Base-by-base conservation (phyloP, 306 rosid genomes). In the Datisca glomerata region DNA sequence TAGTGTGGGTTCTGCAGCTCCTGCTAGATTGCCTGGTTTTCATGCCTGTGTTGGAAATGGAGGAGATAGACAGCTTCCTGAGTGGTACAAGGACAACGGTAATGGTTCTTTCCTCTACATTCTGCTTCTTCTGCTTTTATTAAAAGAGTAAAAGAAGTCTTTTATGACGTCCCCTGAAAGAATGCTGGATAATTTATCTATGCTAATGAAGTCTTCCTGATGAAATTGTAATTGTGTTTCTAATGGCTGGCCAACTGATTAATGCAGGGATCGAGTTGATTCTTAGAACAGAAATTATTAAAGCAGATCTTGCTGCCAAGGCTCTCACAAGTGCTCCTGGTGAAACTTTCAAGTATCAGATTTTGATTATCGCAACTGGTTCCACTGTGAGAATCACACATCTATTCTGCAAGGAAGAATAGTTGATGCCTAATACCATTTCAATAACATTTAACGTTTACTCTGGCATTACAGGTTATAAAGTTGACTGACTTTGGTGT, bases 1-100 rank as follows among this genome's bases (percentile, higher is more conserved):
- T 18, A 39, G 29, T 14, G 47, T 65, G 48, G 40, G n/a, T 53
- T 51, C 70, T 64, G 78, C 84, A 89, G 98, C 93, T 38, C 95
- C 98, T 70, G 93, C 93, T 53, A 80, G 98, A 73, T 93, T 89
- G 51, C 98, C 98, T 14, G 95, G 95, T 45, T 84, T 89, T 66
- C 79, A 89, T 42, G 72, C 57, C 32, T 77, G 91, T 57, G 97
- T 89, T 49, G 97, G 95, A 67, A 74, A 80, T 53, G 95, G 97
- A 20, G 95, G 97, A 53, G 97, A 89, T 68, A 80, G 78, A 68
- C 69, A 83, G 65, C 77, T 84, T 58, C 84, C 86, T 22, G 95
- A 72, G 39, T 83, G 93, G 95, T 89, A 89, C 83, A 61, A 51
- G 19, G 91, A 72, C 72, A 77, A 83, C 51, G 97, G 97, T 89